Evolutionary conservation across 2,329 filamentous ascomycete species (phyloP).

Genomic region (Neofusicoccum umdonicola): DNA sequence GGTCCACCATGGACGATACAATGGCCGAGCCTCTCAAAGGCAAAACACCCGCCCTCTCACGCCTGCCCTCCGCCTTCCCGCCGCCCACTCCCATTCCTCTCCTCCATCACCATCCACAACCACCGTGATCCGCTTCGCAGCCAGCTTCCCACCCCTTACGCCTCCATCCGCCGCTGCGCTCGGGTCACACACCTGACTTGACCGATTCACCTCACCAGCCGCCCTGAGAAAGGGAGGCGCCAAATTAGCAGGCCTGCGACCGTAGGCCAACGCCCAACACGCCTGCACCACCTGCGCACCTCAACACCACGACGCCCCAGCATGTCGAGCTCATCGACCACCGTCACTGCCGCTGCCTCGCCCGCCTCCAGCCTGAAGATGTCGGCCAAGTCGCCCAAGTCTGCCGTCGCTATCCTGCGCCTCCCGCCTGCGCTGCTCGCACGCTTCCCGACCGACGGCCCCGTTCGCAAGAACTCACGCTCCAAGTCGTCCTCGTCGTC

Average conservation of each 20-base stretch:
- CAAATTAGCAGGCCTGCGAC: constrained; percentile 18
- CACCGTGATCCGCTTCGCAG: constrained; percentile 9
- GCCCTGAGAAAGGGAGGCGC: constrained; percentile 16
- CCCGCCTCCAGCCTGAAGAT: constrained; percentile 28
- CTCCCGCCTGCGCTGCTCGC: constrained; percentile 31
- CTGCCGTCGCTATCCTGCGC: constrained; percentile 31
- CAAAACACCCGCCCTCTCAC: constrained; percentile 12
- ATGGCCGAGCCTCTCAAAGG: constrained; percentile 16
- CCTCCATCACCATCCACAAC: constrained; percentile 14
- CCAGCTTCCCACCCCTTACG: constrained; percentile 14
- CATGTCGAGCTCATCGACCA: constrained; percentile 20
- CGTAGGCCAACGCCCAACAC: constrained; percentile 8
- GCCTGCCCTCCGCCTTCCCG: constrained; percentile 10
- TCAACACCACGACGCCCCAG: constrained; percentile 16
- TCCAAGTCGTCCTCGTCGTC: constrained; percentile 40
- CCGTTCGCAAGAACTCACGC: constrained; percentile 25
- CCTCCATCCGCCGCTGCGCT: constrained; percentile 14
- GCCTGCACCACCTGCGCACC: not conserved
- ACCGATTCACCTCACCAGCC: constrained; percentile 18
- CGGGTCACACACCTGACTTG: constrained; percentile 18
- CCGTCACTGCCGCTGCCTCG: constrained; percentile 23
- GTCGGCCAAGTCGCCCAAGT: constrained; percentile 33
- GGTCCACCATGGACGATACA: constrained; percentile 1
- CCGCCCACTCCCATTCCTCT: constrained; percentile 10
- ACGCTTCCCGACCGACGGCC: constrained; percentile 23